Evolutionary conservation across 179 eudicot genomes (phyloP).

Genomic region (Gypsophila paniculata): DNA sequence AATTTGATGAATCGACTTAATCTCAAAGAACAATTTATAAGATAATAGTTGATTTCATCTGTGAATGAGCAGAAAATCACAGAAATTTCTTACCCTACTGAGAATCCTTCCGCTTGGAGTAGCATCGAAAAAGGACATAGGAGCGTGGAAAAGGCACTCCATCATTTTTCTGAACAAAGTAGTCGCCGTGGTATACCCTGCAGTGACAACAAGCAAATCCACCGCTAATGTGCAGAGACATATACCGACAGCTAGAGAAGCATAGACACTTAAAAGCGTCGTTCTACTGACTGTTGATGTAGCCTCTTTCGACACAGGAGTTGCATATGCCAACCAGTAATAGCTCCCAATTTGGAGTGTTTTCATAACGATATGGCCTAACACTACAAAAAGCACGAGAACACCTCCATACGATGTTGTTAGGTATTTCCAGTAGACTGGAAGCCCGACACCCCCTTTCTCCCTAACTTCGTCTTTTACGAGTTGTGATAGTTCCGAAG

Average conservation of each 20-base stretch:
- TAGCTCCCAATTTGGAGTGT: slow-evolving; percentile 21
- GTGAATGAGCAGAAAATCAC: too few species aligned
- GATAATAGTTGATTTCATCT: too few species aligned
- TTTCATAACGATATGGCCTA: neutral
- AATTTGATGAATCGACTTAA: too few species aligned
- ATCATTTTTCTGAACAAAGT: slow-evolving; percentile 22
- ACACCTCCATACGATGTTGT: slow-evolving; percentile 24
- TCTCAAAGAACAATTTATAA: too few species aligned
- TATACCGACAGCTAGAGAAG: slow-evolving; percentile 14
- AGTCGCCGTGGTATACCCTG: slow-evolving; percentile 21
- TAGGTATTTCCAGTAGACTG: slow-evolving; percentile 26
- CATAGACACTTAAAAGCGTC: slow-evolving; percentile 18
- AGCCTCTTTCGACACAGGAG: slow-evolving; percentile 19
- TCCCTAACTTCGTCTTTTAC: slow-evolving; percentile 26
- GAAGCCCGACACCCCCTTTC: slow-evolving; percentile 20
- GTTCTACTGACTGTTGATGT: slow-evolving; percentile 15
- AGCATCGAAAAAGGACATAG: slow-evolving; percentile 28
- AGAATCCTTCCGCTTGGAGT: slow-evolving; percentile 28
- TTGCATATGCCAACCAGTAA: slow-evolving; percentile 29
- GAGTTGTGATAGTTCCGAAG: slow-evolving; percentile 14
- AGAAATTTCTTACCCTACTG: slow-evolving; percentile 20
- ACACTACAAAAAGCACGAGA: slow-evolving; percentile 6
- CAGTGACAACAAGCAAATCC: slow-evolving; percentile 8
- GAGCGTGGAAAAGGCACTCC: slow-evolving; percentile 21
- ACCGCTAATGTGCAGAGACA: slow-evolving; percentile 16